A percentile compares a stretch with the other conserved stretches of the same genome.
Conservation (phyloP, 192 early-diverging fungal species). For the Coemansia sp. region DNA sequence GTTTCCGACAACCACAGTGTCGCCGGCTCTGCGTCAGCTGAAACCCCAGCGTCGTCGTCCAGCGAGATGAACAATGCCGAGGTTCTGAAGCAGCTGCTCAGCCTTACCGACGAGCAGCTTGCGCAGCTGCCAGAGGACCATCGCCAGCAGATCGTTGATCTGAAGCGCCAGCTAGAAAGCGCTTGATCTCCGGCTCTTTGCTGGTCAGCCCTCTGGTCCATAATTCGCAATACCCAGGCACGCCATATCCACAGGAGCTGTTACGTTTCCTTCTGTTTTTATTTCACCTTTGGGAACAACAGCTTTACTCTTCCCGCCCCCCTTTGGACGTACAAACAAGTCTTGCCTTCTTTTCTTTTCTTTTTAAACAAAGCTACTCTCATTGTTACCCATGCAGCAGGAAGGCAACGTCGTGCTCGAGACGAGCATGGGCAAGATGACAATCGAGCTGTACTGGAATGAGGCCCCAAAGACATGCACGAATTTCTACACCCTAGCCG, state of each 20-base stretch:
- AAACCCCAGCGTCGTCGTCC: constrained; percentile 31
- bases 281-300: not conserved
- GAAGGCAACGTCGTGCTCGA: constrained; percentile 18
- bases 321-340: not conserved
- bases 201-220: not conserved
- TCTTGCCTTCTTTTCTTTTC: not conserved
- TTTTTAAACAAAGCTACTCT: not conserved
- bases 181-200: not conserved
- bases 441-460: constrained; percentile 40
- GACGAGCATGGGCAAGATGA: constrained; percentile 29
- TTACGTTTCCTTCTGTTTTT: not conserved
- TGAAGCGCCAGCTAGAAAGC: constrained; percentile 38
- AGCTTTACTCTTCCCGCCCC: not conserved
- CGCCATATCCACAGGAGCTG: not conserved
- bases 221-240: not conserved
- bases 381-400: not conserved
- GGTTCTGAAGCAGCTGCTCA: constrained; percentile 76
- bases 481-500: constrained; percentile 83
- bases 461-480: constrained; percentile 80
- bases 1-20: not conserved
- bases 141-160: constrained; percentile 68
- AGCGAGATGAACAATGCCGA: constrained; percentile 54
- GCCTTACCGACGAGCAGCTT: constrained; percentile 80
- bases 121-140: constrained; percentile 76
- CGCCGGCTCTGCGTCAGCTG: constrained; percentile 35